Conservation (phyloP, 768 basidiomycete species). For the Boletus vermiculosoides region DNA sequence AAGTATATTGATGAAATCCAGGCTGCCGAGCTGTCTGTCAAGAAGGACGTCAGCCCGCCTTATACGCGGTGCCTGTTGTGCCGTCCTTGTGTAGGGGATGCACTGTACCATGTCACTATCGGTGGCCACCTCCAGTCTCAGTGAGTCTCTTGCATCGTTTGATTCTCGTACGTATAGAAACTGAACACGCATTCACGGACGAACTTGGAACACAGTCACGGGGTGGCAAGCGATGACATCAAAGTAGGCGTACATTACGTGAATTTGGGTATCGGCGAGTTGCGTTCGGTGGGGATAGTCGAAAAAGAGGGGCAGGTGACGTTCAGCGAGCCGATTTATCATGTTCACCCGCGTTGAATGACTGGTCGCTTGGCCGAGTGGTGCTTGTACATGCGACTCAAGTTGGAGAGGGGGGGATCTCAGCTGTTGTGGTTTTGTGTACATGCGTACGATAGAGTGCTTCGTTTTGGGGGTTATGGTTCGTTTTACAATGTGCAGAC, state of each 20-base stretch:
- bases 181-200: neutral
- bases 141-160: neutral
- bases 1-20: neutral
- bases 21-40: neutral
- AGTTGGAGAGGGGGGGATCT: no score
- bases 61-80: slow-evolving; percentile 8
- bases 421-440: no score
- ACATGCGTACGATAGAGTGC: no score
- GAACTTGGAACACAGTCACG: neutral
- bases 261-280: neutral
- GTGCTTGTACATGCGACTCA: no score
- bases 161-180: neutral
- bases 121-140: neutral
- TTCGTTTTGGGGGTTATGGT: no score
- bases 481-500: no score
- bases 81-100: slow-evolving; percentile 4
- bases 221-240: no score
- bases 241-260: neutral
- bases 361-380: no score
- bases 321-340: neutral
- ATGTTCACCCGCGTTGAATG: neutral
- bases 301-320: neutral
- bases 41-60: no score
- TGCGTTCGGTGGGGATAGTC: neutral
- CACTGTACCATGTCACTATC: neutral